These are phyloP conservation scores for Glaciozyma antarctica DNA, from an alignment of 768 basidiomycete genomes.

Conservation along the genomic window DNA sequence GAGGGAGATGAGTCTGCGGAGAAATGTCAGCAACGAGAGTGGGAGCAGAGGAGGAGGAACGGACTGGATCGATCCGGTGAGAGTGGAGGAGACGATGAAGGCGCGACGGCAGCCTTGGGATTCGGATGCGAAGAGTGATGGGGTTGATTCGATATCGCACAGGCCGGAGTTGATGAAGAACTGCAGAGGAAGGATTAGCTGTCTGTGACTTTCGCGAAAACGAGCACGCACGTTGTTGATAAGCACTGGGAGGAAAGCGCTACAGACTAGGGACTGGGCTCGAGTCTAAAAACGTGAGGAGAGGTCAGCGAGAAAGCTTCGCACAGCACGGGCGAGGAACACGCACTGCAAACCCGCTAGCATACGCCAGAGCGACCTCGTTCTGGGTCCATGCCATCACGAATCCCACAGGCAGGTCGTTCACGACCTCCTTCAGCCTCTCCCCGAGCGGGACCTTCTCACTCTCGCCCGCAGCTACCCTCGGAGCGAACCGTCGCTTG, in stretches of 20 bases:
- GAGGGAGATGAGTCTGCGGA: slow-evolving; percentile 18
- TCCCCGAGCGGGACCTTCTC: no score
- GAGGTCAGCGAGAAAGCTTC: not conserved
- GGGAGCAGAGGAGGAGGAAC: no score
- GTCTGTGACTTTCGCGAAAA: no score
- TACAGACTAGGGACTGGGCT: slow-evolving; percentile 12
- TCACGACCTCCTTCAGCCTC: not conserved
- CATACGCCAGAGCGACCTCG: slow-evolving; percentile 5
- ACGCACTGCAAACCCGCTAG: slow-evolving; percentile 20
- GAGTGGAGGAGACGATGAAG: slow-evolving; percentile 15
- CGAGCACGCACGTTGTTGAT: slow-evolving; percentile 13
- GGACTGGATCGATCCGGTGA: slow-evolving; percentile 16
- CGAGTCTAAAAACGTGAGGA: slow-evolving; percentile 3
- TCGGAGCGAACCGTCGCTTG: not conserved
- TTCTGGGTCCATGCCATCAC: slow-evolving; percentile 3
- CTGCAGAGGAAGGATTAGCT: slow-evolving; percentile 7
- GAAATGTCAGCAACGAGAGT: no score
- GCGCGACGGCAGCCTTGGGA: slow-evolving; percentile 10
- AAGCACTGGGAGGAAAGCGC: slow-evolving; percentile 11
- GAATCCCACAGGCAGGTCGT: slow-evolving; percentile 8
- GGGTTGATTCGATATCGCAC: not conserved
- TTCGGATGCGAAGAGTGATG: not conserved
- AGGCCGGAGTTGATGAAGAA: not conserved
- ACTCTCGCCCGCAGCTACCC: not conserved
- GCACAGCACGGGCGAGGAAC: not conserved